A percentile compares a stretch with the other conserved stretches of the same genome.
Conservation (phyloP, 768 basidiomycete genomes). For the Termitomyces sp. region DNA sequence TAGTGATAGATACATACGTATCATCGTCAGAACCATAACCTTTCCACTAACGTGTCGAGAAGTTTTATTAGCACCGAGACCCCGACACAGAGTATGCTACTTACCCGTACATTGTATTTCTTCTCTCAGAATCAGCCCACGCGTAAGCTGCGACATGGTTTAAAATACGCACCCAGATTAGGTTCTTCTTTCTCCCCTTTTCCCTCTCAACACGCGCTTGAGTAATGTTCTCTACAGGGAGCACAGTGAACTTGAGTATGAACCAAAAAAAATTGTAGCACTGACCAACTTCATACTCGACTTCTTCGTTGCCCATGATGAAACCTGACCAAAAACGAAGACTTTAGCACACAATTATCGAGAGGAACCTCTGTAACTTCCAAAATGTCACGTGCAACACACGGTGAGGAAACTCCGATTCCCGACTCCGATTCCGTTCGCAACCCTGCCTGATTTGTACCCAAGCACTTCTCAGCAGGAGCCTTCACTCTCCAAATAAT, state of each 20-base stretch:
- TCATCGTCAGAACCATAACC: slow-evolving; percentile 46
- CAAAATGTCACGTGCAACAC: slow-evolving; percentile 6
- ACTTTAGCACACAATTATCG: background rate
- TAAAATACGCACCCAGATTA: slow-evolving; percentile 43
- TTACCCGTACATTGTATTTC: slow-evolving; percentile 58
- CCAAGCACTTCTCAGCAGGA: background rate
- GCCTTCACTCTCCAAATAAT: background rate
- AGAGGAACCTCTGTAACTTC: background rate
- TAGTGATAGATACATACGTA: slow-evolving; percentile 40
- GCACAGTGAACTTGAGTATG: background rate
- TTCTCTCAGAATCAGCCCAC: slow-evolving; percentile 18
- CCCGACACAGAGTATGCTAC: slow-evolving; percentile 13
- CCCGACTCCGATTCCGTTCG: background rate
- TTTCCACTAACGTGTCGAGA: slow-evolving; percentile 46
- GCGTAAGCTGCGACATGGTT: slow-evolving; percentile 4
- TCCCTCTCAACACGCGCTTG: slow-evolving; percentile 45
- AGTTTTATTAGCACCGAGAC: background rate
- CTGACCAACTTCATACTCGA: slow-evolving; percentile 70
- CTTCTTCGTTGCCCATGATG: slow-evolving; percentile 31
- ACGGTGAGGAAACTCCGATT: background rate
- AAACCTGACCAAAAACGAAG: background rate
- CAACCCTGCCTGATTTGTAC: background rate
- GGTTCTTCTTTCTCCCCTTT: slow-evolving; percentile 36
- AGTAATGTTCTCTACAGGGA: slow-evolving; percentile 42
- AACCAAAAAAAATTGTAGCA: slow-evolving; percentile 5